Conservation (phyloP, 1,284 basidiomycete genomes). For the Inonotus hispidus region DNA sequence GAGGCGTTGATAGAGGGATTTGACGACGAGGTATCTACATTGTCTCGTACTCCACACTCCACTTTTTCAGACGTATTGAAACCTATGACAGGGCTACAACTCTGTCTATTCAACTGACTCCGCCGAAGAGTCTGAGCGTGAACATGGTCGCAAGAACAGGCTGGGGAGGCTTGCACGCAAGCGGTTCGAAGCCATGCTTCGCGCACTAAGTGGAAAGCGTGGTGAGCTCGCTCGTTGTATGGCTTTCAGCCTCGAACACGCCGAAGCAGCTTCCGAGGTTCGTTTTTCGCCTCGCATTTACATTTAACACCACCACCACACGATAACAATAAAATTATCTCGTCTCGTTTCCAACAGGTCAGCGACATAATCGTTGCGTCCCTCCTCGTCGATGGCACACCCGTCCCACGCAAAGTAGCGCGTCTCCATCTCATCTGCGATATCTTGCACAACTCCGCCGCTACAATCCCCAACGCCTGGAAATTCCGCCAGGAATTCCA, state of each 20-base stretch:
- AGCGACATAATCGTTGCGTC: conserved; percentile 83
- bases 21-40: conserved; percentile 72
- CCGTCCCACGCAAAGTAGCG: conserved; percentile 93
- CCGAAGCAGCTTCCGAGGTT: conserved; percentile 89
- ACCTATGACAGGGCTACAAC: conserved; percentile 67
- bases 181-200: conserved; percentile 86
- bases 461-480: conserved; percentile 85
- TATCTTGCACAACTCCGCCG: conserved; percentile 94
- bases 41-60: too few species aligned
- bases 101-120: conserved; percentile 94
- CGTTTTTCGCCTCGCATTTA: conserved; percentile 19
- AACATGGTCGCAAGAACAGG: conserved; percentile 64
- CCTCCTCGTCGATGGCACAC: conserved; percentile 78
- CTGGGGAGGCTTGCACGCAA: conserved; percentile 75
- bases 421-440: conserved; percentile 95
- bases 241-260: conserved; percentile 93
- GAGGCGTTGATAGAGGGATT: conserved; percentile 62
- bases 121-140: conserved; percentile 88
- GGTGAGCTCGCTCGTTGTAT: conserved; percentile 93
- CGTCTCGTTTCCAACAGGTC: too few species aligned
- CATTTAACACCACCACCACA: too few species aligned
- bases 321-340: too few species aligned
- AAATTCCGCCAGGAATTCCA: conserved; percentile 92
- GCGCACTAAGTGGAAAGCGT: conserved; percentile 78
- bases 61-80: too few species aligned